phyloP scores from a whole-genome alignment of 2,329 filamentous ascomycete genomes.

The Coniella vitis region DNA sequence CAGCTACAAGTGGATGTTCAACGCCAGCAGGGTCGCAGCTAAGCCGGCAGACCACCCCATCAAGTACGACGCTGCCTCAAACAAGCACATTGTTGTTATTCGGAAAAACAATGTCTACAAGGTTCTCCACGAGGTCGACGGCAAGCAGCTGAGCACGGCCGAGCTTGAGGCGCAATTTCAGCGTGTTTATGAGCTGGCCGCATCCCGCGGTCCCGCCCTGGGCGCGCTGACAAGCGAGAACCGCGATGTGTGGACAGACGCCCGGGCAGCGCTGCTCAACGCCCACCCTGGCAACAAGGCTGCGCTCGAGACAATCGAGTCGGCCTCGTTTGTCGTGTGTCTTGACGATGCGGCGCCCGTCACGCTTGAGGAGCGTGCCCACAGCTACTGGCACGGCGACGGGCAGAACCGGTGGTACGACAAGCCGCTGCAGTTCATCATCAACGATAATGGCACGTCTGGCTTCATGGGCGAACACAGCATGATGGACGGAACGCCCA shows the following conservation, averaged over 20 bases:
- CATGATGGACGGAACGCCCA: slow-evolving; percentile 99
- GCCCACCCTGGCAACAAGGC: slow-evolving; percentile 74
- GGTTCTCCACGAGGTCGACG: slow-evolving; percentile 71
- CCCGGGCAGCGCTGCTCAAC: slow-evolving; percentile 66
- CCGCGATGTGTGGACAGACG: slow-evolving; percentile 86
- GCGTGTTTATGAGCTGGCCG: slow-evolving; percentile 70
- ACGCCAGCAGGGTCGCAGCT: slow-evolving; percentile 77
- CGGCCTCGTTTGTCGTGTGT: slow-evolving; percentile 85
- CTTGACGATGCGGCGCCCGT: slow-evolving; percentile 87
- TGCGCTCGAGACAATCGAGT: slow-evolving; percentile 74
- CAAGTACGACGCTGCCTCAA: slow-evolving; percentile 67
- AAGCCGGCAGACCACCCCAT: slow-evolving; percentile 74
- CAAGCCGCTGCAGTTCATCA: slow-evolving; percentile 95
- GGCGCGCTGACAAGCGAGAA: slow-evolving; percentile 87
- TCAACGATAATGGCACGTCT: slow-evolving; percentile 96
- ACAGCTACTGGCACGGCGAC: slow-evolving; percentile 97
- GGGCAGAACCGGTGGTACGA: slow-evolving; percentile 95
- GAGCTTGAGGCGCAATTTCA: slow-evolving; percentile 90
- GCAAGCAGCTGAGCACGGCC: slow-evolving; percentile 76
- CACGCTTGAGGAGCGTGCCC: slow-evolving; percentile 90
- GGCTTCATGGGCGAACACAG: slow-evolving; percentile 98
- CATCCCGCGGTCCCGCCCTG: slow-evolving; percentile 58
- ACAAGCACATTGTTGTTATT: slow-evolving; percentile 84
- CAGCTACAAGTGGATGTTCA: slow-evolving; percentile 99
- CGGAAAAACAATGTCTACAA: slow-evolving; percentile 99